A percentile compares a stretch with the other conserved stretches of the same genome.
Evolutionary conservation across 116 monocot species (phyloP).

Genomic region (Iris pallida): DNA sequence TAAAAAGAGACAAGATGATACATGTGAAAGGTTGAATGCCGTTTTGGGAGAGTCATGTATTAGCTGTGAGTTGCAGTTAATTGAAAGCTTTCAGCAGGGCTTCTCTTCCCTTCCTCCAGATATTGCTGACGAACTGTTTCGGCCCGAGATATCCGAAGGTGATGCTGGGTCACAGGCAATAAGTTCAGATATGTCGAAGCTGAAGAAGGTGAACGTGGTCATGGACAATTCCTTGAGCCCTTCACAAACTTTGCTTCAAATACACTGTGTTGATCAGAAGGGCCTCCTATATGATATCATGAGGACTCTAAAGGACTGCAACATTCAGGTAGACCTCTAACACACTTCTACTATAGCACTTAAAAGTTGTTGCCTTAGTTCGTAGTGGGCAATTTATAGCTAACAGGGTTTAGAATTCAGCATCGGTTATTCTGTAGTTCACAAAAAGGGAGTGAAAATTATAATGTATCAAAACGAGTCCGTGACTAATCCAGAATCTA

Average conservation of each 20-base stretch:
- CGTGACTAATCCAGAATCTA: too few species aligned
- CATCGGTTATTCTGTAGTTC: too few species aligned
- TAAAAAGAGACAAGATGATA: conserved; percentile 41
- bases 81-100: conserved; percentile 58
- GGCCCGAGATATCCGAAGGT: conserved; percentile 41
- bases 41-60: conserved; percentile 35
- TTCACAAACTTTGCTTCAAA: conserved; percentile 73
- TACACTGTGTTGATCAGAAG: conserved; percentile 84
- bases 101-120: conserved; percentile 59
- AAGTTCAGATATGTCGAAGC: conserved; percentile 40
- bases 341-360: neutral
- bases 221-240: conserved; percentile 83
- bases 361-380: too few species aligned
- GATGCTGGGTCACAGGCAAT: conserved; percentile 28
- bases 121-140: conserved; percentile 57
- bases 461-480: too few species aligned
- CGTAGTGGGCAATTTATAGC: too few species aligned
- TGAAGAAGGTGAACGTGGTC: conserved; percentile 51
- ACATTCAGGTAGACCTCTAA: conserved; percentile 54
- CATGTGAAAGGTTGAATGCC: conserved; percentile 23
- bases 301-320: conserved; percentile 83
- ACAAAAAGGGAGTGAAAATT: too few species aligned
- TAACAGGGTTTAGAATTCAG: too few species aligned
- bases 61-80: conserved; percentile 54
- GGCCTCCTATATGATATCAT: conserved; percentile 90